phyloP scores from a whole-genome alignment of 1,284 basidiomycete species.

The Retiboletus flavoniger region DNA sequence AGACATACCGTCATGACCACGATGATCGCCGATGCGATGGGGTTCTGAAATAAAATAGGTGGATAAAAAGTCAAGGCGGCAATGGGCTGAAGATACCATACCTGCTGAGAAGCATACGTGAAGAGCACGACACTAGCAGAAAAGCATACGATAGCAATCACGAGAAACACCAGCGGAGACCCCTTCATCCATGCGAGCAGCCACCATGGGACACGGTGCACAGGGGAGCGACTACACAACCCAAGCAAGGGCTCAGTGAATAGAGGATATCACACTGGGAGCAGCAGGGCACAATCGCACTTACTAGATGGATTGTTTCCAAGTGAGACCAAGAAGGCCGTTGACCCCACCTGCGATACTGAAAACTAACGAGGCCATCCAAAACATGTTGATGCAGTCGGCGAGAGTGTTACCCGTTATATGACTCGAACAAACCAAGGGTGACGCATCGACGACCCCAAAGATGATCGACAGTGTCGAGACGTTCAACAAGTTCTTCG shows the following conservation, averaged over 20 bases:
- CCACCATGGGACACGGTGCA: constrained; percentile 54
- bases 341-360: constrained; percentile 62
- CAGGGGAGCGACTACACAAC: constrained; percentile 48
- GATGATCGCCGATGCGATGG: constrained; percentile 62
- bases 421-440: constrained; percentile 46
- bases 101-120: constrained; percentile 49
- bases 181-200: constrained; percentile 53
- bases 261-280: neutral
- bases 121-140: constrained; percentile 56
- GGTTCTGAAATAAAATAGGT: constrained; percentile 39
- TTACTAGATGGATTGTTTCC: constrained; percentile 63
- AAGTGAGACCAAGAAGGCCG: constrained; percentile 53
- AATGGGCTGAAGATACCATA: constrained; percentile 13
- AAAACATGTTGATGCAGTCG: constrained; percentile 54
- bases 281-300: constrained; percentile 15
- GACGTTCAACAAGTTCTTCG: constrained; percentile 50
- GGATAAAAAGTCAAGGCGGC: neutral
- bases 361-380: constrained; percentile 60
- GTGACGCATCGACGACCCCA: constrained; percentile 53
- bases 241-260: neutral
- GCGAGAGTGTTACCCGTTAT: constrained; percentile 21
- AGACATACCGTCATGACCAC: constrained; percentile 60
- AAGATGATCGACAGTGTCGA: constrained; percentile 62
- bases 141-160: constrained; percentile 56
- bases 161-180: constrained; percentile 56